phyloP scores from a whole-genome alignment of 2,329 filamentous ascomycete species.

The Colletotrichum spaethianum region DNA sequence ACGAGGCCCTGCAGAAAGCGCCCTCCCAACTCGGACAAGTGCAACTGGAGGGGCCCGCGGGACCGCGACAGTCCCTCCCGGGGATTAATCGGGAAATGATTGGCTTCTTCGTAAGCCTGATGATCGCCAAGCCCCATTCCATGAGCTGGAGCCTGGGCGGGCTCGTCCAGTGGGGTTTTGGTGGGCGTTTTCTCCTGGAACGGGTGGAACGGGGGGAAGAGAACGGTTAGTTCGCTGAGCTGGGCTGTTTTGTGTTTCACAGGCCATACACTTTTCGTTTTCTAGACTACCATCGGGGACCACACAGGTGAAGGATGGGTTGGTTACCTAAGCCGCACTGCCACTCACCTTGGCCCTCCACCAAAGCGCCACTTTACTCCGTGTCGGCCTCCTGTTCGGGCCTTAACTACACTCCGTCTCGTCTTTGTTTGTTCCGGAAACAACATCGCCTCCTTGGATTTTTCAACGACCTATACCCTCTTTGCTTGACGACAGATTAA shows the following conservation, averaged over 20 bases:
- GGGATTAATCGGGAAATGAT: constrained; percentile 24
- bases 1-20: constrained; percentile 24
- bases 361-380: constrained; percentile 35
- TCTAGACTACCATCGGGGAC: constrained; percentile 15
- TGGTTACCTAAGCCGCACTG: constrained; percentile 39
- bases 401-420: constrained; percentile 17
- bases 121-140: constrained; percentile 37
- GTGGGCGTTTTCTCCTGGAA: constrained; percentile 21
- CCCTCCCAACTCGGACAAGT: constrained; percentile 31
- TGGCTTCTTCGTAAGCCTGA: constrained; percentile 28
- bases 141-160: constrained; percentile 33
- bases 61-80: constrained; percentile 16
- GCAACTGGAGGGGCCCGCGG: constrained; percentile 3
- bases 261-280: constrained; percentile 33
- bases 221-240: constrained; percentile 33
- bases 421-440: constrained; percentile 37
- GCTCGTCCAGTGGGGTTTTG: constrained; percentile 22
- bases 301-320: constrained; percentile 10
- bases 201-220: neutral
- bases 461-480: neutral
- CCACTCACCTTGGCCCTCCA: constrained; percentile 34
- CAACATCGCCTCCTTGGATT: constrained; percentile 28
- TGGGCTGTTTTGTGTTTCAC: constrained; percentile 37
- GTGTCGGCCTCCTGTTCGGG: constrained; percentile 33
- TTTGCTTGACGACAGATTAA: constrained; percentile 6